phyloP scores from a whole-genome alignment of 2,329 filamentous ascomycete genomes.

The Chaetomium sp. region DNA sequence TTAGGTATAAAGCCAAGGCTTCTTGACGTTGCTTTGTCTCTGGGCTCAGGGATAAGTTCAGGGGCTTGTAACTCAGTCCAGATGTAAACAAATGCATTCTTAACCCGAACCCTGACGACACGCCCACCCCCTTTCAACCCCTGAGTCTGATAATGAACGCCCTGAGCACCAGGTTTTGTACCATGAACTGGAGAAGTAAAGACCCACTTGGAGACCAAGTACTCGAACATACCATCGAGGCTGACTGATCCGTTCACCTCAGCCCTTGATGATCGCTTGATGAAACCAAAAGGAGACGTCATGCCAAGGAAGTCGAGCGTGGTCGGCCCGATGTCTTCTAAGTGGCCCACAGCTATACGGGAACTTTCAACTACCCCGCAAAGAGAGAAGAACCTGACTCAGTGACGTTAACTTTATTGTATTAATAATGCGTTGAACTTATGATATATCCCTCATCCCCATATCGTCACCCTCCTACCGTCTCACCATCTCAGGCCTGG shows the following conservation, averaged over 20 bases:
- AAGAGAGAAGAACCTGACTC: neutral
- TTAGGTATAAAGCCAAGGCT: no score
- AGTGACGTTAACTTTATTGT: neutral
- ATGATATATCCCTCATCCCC: neutral
- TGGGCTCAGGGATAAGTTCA: neutral
- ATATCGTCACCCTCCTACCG: neutral
- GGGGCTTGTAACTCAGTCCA: no score
- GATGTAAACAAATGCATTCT: neutral
- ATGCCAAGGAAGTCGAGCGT: neutral
- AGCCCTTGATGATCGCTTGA: neutral
- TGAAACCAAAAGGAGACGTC: neutral
- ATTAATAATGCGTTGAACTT: neutral
- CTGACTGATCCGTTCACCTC: neutral
- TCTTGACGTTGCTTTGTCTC: no score
- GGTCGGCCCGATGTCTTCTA: neutral
- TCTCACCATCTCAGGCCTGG: neutral
- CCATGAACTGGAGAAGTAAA: neutral
- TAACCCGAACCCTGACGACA: neutral
- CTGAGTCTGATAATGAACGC: neutral
- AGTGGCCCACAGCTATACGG: neutral
- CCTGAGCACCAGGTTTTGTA: neutral
- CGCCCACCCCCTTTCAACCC: neutral
- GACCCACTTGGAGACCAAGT: neutral
- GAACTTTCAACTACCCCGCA: conserved; percentile 1
- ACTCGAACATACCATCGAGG: neutral